Base-by-base conservation (phyloP, 768 basidiomycete species). In the Russula foetens region DNA sequence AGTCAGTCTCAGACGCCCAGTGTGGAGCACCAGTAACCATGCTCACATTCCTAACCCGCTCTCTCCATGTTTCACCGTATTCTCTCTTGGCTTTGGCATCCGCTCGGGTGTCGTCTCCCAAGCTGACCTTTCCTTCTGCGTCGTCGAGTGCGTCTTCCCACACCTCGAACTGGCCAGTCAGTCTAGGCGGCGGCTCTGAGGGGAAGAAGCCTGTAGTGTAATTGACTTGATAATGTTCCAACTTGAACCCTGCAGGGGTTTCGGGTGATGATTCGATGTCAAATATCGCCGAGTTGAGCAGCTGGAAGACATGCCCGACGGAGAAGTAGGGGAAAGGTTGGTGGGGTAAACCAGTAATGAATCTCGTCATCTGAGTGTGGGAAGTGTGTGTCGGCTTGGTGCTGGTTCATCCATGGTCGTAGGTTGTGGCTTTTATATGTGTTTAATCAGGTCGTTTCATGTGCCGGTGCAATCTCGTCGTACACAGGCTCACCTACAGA, bases 121-220 rank as follows among this genome's bases (percentile, higher is more conserved):
- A 72, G 60, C 77, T 77, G 31, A 92, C 72, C 19, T 77, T 71
- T 5, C 72, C 75, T 67, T 72, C 77, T 26, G 86, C 89, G 23
- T 76, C 77, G 15, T 68, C 72, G 29, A 87, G 78, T 31, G 82
- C 85, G 35, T 73, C 64, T 72, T 95, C 92, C 93, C 92, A 98
- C 5, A 81, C 69, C 14, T 71, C 71, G 68, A 80, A 95, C 31
- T 73, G 71, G 9, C 68, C 69, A 5, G 78, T 75, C 26, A 96
- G 76, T 28, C 73, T 78, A 2, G 81, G 78, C 7, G 90, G 78
- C 1, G 84, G 84, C 39, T 75, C 71, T 3, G 80, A 72, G 0
- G 95, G 96, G 66, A 98, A 82, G 75, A 98, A 98, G 0, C 96
- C 96, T 0, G 90, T 86, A 15, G 79, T 72, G 9, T 80, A 75